Percentiles rank a stretch among this genome's conserved stretches.
Conservation (phyloP, 805 yeast species). For the Saturnispora sanitii region DNA sequence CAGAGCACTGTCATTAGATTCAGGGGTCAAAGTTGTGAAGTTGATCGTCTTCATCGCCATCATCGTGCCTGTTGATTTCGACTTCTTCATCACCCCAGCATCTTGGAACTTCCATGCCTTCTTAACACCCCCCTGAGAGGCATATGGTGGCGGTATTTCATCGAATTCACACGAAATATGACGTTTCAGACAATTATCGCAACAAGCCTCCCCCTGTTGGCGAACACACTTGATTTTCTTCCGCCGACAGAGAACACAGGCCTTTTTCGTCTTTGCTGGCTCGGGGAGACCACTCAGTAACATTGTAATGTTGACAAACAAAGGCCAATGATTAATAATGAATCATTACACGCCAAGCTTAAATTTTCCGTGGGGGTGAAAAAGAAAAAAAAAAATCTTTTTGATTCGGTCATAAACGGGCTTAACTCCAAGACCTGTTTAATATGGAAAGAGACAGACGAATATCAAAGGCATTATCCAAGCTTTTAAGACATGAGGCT, state of each 20-base stretch:
- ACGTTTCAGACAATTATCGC: constrained; percentile 11
- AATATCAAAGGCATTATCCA: constrained; percentile 68
- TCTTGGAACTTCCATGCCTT: constrained; percentile 8
- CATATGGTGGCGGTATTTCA: background rate
- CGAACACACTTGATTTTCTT: constrained; percentile 15
- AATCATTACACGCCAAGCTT: background rate
- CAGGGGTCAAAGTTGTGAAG: background rate
- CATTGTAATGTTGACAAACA: background rate
- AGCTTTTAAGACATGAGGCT: constrained; percentile 83
- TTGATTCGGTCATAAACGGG: background rate
- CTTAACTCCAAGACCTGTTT: background rate
- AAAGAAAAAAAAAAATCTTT: background rate
- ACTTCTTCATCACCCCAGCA: background rate
- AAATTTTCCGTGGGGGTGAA: background rate
- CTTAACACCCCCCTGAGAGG: background rate
- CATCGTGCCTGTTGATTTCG: background rate
- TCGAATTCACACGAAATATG: constrained; percentile 2
- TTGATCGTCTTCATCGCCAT: background rate
- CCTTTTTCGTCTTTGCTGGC: constrained; percentile 9
- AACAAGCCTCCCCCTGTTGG: constrained; percentile 1
- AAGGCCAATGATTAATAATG: background rate
- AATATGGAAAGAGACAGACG: constrained; percentile 6
- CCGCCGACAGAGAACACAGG: constrained; percentile 16
- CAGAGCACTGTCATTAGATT: background rate
- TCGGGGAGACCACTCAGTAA: constrained; percentile 1